phyloP scores from a whole-genome alignment of 2,329 filamentous ascomycete species.

The Tolypocladium ophioglossoides region DNA sequence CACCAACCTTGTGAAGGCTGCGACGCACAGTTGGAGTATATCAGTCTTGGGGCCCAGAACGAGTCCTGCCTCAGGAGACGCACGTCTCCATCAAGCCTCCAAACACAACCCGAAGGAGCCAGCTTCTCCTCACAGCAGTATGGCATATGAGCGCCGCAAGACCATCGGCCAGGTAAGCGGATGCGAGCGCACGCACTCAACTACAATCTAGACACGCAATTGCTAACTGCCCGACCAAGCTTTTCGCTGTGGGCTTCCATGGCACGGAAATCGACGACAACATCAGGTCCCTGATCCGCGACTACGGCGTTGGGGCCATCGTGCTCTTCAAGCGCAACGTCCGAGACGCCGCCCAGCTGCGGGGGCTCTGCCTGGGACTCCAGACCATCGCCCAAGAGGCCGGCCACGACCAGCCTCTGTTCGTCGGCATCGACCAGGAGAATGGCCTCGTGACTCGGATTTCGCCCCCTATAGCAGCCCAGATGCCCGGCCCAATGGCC shows the following conservation, averaged over 20 bases:
- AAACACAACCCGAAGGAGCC: background rate
- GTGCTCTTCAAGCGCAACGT: slow-evolving; percentile 17
- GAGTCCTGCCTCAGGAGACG: background rate
- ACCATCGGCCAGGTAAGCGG: slow-evolving; percentile 1
- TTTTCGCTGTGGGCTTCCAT: slow-evolving; percentile 16
- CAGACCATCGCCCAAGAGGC: slow-evolving; percentile 12
- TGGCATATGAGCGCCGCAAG: background rate
- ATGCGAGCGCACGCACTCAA: background rate
- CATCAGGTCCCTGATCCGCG: slow-evolving; percentile 12
- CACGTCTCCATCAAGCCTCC: background rate
- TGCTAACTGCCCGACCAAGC: slow-evolving; percentile 4
- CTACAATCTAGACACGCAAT: background rate
- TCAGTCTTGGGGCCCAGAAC: too few species aligned
- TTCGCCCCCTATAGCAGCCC: slow-evolving; percentile 12
- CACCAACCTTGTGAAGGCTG: background rate
- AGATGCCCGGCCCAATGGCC: slow-evolving; percentile 14
- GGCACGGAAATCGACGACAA: slow-evolving; percentile 9
- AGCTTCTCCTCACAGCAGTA: background rate
- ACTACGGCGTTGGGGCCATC: slow-evolving; percentile 15
- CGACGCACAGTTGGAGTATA: too few species aligned
- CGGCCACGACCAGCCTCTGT: slow-evolving; percentile 13
- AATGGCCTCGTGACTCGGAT: slow-evolving; percentile 16
- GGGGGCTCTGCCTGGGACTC: slow-evolving; percentile 10
- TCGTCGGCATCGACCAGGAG: slow-evolving; percentile 17
- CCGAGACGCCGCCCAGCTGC: slow-evolving; percentile 9